These are phyloP conservation scores for Vitis hybrid DNA, from an alignment of 177 flowering plant genomes.

Conservation along the genomic window DNA sequence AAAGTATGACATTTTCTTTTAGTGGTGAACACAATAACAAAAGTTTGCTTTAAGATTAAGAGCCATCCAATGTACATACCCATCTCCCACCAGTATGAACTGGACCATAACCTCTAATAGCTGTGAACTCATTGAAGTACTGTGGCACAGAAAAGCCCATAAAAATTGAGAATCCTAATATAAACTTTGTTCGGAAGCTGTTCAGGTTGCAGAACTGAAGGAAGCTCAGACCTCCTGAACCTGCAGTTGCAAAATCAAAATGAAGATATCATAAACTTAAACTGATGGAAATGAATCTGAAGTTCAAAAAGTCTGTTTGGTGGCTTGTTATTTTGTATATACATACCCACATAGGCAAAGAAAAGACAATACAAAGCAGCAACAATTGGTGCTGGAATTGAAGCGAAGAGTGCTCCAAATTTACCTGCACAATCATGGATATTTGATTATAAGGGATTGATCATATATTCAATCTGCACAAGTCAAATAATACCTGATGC, in stretches of 20 bases:
- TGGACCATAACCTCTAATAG: slow-evolving; percentile 80
- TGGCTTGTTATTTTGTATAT: not conserved
- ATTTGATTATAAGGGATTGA: not conserved
- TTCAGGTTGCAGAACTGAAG: slow-evolving; percentile 99
- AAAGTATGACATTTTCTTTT: not conserved
- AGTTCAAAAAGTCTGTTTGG: not conserved
- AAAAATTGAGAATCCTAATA: slow-evolving; percentile 93
- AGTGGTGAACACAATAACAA: slow-evolving; percentile 4
- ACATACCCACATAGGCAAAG: slow-evolving; percentile 95
- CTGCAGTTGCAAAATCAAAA: slow-evolving; percentile 35
- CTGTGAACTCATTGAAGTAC: slow-evolving; percentile 93
- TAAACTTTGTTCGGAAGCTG: slow-evolving; percentile 91
- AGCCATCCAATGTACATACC: slow-evolving; percentile 46
- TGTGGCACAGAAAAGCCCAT: slow-evolving; percentile 93
- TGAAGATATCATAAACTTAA: not conserved
- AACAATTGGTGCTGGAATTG: slow-evolving; percentile 83
- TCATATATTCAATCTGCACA: not conserved
- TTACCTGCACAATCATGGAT: slow-evolving; percentile 55
- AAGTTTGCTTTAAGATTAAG: not conserved
- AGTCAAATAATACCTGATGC: not conserved
- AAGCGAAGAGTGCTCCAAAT: slow-evolving; percentile 95
- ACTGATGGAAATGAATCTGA: not conserved
- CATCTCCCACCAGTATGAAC: slow-evolving; percentile 87
- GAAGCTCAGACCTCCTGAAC: slow-evolving; percentile 83
- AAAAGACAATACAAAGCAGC: slow-evolving; percentile 89